Conservation (phyloP, 768 basidiomycete genomes). For the Mycena maculata region DNA sequence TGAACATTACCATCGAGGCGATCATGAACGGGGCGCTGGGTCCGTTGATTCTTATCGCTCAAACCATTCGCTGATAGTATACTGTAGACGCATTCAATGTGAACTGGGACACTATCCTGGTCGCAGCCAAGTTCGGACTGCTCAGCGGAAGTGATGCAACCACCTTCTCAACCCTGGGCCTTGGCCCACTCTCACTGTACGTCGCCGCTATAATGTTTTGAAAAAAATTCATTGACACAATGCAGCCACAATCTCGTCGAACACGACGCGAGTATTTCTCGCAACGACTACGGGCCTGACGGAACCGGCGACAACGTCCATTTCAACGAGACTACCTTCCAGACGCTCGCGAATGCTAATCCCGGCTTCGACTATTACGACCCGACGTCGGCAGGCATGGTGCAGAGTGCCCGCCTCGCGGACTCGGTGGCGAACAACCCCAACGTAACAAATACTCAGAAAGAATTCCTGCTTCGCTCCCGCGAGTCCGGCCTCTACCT, state of each 20-base stretch:
- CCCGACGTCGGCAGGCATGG: constrained; percentile 6
- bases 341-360: constrained; percentile 15
- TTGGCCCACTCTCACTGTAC: constrained; percentile 27
- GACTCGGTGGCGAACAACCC: too few relatives aligned
- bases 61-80: background rate
- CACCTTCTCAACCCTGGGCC: constrained; percentile 7
- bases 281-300: constrained; percentile 19
- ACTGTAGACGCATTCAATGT: background rate
- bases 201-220: background rate
- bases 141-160: background rate
- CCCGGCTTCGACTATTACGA: constrained; percentile 21
- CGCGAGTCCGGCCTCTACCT: constrained; percentile 32
- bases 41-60: background rate
- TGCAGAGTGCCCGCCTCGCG: constrained; percentile 10
- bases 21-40: constrained; percentile 9
- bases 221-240: background rate
- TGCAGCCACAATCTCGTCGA: constrained; percentile 28
- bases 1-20: background rate
- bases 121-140: constrained; percentile 9
- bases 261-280: constrained; percentile 29
- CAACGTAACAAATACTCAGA: constrained; percentile 33
- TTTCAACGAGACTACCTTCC: constrained; percentile 31
- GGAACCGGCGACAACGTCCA: constrained; percentile 29
- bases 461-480: constrained; percentile 26
- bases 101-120: background rate